Percentiles rank a stretch among this genome's conserved stretches.
Evolutionary conservation across 306 rosid species (phyloP).

Genomic region (cucumber (Cucumis sativus)): Cucumber_9930_V3 NC_026656.2:21529001-21529500

Average conservation of each 20-base stretch:
- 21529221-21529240: slow-evolving; percentile 27
- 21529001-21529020: slow-evolving; percentile 28
- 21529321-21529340: slow-evolving; percentile 61
- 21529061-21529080: slow-evolving; percentile 49
- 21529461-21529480: slow-evolving; percentile 43
- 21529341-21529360: slow-evolving; percentile 22
- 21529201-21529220: slow-evolving; percentile 41
- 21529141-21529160: slow-evolving; percentile 35
- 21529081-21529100: slow-evolving; percentile 70
- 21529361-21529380: slow-evolving; percentile 42
- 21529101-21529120: slow-evolving; percentile 26
- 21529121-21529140: slow-evolving; percentile 25
- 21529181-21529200: slow-evolving; percentile 67
- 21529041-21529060: slow-evolving; percentile 48
- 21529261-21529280: slow-evolving; percentile 36
- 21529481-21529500: slow-evolving; percentile 73
- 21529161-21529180: slow-evolving; percentile 31
- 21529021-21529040: slow-evolving; percentile 24
- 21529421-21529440: slow-evolving; percentile 29
- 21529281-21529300: slow-evolving; percentile 54
- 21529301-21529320: slow-evolving; percentile 85
- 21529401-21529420: slow-evolving; percentile 47
- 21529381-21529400: slow-evolving; percentile 69
- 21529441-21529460: slow-evolving; percentile 37
- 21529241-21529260: slow-evolving; percentile 48